Conservation (phyloP, 345 rosid genomes). For the Gossypium thurberi region DNA sequence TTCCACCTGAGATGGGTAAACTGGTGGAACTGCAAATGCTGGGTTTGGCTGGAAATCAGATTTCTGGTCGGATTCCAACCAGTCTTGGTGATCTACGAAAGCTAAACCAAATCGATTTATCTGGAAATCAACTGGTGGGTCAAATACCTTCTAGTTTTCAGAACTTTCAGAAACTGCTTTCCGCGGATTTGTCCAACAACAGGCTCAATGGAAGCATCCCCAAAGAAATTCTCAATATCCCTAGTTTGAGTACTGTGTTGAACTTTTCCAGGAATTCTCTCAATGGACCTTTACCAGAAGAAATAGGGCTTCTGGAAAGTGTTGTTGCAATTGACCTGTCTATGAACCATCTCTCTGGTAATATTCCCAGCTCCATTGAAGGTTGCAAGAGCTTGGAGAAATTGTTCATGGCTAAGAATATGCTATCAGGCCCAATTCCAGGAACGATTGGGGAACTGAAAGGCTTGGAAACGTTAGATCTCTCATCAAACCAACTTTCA, state of each 20-base stretch:
- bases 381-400: constrained; percentile 43
- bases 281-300: constrained; percentile 31
- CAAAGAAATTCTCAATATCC: constrained; percentile 32
- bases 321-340: constrained; percentile 42
- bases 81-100: constrained; percentile 33
- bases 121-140: constrained; percentile 35
- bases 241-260: constrained; percentile 29
- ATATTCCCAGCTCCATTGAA: constrained; percentile 33
- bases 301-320: constrained; percentile 24
- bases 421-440: constrained; percentile 36
- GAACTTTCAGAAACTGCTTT: constrained; percentile 31
- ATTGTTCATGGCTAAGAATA: constrained; percentile 33
- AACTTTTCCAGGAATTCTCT: constrained; percentile 39
- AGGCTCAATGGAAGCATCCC: constrained; percentile 41
- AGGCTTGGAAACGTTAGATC: constrained; percentile 38
- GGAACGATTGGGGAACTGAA: constrained; percentile 25
- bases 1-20: constrained; percentile 35
- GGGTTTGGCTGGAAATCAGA: constrained; percentile 31
- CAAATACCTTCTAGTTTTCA: constrained; percentile 31
- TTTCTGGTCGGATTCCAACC: constrained; percentile 35
- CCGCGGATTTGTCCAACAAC: constrained; percentile 45
- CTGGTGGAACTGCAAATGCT: constrained; percentile 33
- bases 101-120: constrained; percentile 34
- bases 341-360: constrained; percentile 31
- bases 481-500: constrained; percentile 40